A percentile compares a stretch with the other conserved stretches of the same genome.
These are phyloP conservation scores for Citrus unshiu DNA, from an alignment of 345 rosid species.

Conservation along the genomic window DNA sequence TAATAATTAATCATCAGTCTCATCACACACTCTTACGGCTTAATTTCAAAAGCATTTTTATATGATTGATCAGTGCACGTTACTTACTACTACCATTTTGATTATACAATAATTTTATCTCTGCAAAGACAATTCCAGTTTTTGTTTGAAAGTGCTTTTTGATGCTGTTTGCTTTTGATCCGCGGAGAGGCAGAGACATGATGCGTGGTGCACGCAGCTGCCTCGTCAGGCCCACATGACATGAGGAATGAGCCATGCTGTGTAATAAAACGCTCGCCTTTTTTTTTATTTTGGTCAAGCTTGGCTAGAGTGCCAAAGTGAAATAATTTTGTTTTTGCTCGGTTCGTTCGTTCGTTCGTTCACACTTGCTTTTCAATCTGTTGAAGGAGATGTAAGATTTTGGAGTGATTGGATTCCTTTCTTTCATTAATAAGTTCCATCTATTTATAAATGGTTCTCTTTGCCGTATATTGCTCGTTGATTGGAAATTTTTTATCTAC, in stretches of 20 bases:
- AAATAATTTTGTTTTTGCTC: slow-evolving; percentile 3
- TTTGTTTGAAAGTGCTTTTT: not conserved
- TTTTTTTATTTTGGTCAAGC: slow-evolving; percentile 8
- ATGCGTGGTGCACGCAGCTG: slow-evolving; percentile 18
- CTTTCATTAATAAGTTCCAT: not conserved
- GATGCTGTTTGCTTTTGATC: not conserved
- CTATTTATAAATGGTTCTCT: not conserved
- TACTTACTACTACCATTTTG: not conserved
- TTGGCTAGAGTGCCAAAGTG: slow-evolving; percentile 6
- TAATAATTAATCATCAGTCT: not conserved
- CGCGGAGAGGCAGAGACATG: not conserved
- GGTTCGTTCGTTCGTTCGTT: slow-evolving; percentile 15
- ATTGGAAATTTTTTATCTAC: no score
- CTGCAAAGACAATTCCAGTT: not conserved
- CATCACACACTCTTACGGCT: not conserved
- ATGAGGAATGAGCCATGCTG: slow-evolving; percentile 3
- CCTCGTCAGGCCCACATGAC: slow-evolving; percentile 22
- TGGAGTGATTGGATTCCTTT: slow-evolving; percentile 12
- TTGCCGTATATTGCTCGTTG: not conserved
- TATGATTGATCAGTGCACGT: slow-evolving; percentile 11
- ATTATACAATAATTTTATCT: no score
- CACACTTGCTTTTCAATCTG: slow-evolving; percentile 8
- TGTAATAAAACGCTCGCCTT: not conserved
- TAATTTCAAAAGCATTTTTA: not conserved
- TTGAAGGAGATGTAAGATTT: not conserved